Evolutionary conservation across 2,329 filamentous ascomycete genomes (phyloP), one percentile per base, ranked within the genome.

Genomic region (Thielaviopsis populi): DNA sequence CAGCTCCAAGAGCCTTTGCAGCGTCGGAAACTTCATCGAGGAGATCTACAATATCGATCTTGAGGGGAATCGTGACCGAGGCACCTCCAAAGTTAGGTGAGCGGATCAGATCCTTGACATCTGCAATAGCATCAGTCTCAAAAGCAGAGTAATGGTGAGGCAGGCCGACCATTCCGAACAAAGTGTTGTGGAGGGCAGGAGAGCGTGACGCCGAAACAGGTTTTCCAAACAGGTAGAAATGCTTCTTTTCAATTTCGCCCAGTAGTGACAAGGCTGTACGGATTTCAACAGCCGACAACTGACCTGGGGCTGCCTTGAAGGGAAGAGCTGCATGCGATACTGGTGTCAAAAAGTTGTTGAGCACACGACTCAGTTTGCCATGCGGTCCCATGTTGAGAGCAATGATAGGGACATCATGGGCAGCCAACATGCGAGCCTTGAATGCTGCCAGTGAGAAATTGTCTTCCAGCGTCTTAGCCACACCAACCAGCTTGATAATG

Each of bases 61-160:
- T 99, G 63, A 99, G 79, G 0, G 94, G 94, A 61, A 99, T 97
- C 0, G 94, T 99, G 56, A 99, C 90, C 2, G 91, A 96, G 2
- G 89, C 92, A 65, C 94, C 94, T 7, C 94, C 94, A 71, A 99
- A 99, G 68, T 87, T 79, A 0, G 85, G 77, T 0, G 83, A 76
- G 7, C 81, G 82, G 66, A 99, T 85, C 60, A 89, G 75, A 1
- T 82, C 76, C 68, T 78, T 76, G 2, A 95, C 77, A 42, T 87
- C 79, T 6, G 76, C 73, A 10, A 78, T 82, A 37, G 80, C 75
- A 67, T 85, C 82, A 0, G 91, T 95, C 76, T 97, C 94, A 42
- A 86, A 77, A 7, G 83, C 78, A 7, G 78, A 77, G 74, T 99
- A 99, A n/a, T 80, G 71, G 71, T 99, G 91, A 10, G 94, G 92